Percentiles rank a stretch among this genome's conserved stretches.
These are phyloP conservation scores for Tulasnella sp. DNA, from an alignment of 768 basidiomycete genomes.

Conservation along the genomic window DNA sequence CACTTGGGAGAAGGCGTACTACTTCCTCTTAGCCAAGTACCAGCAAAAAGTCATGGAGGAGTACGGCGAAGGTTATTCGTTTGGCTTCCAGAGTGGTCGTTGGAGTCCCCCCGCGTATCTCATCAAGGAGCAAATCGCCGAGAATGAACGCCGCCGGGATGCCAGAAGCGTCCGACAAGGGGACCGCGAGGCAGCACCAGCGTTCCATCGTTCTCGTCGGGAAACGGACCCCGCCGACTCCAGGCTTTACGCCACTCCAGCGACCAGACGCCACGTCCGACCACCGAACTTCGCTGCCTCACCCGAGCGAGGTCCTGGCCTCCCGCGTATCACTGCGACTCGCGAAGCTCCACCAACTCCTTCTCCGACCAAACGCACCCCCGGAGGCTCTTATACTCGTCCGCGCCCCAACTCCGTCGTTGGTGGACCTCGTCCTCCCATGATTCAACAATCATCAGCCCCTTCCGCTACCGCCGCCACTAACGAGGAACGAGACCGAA, in stretches of 20 bases:
- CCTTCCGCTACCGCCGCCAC: not conserved
- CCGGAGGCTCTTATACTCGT: constrained; percentile 4
- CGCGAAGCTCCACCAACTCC: constrained; percentile 6
- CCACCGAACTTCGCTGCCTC: constrained; percentile 8
- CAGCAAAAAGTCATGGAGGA: constrained; percentile 66
- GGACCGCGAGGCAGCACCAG: not conserved
- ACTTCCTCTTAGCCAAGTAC: constrained; percentile 78
- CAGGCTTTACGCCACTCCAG: not conserved
- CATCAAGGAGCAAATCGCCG: constrained; percentile 17
- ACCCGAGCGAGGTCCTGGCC: not conserved
- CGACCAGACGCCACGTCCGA: not conserved
- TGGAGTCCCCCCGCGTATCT: constrained; percentile 28
- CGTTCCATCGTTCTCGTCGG: not conserved
- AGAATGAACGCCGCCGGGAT: constrained; percentile 4
- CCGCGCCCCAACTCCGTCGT: constrained; percentile 19
- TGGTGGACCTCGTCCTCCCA: constrained; percentile 4
- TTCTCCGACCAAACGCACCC: constrained; percentile 19
- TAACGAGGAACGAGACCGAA: constrained; percentile 17
- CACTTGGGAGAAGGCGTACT: constrained; percentile 74
- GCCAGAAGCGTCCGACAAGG: not conserved
- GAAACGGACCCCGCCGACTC: not conserved
- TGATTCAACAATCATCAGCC: not conserved
- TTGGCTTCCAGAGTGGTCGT: constrained; percentile 33
- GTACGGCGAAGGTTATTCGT: constrained; percentile 46
- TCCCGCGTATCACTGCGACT: not conserved